These are phyloP conservation scores for Cyberlindnera mississippiensis DNA, from an alignment of 805 yeast species.

Conservation along the genomic window DNA sequence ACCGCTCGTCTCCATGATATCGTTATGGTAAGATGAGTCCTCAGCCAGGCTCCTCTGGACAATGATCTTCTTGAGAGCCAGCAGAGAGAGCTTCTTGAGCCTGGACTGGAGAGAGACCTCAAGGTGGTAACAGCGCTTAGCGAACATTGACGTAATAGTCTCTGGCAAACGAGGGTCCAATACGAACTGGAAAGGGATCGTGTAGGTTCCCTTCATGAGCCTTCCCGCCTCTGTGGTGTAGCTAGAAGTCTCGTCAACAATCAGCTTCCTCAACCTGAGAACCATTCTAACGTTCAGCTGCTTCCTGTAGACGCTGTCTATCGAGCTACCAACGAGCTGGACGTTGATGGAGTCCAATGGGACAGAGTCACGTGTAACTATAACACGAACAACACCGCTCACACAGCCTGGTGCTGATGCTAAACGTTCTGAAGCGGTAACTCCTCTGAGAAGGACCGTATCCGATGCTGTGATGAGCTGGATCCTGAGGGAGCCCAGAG, in stretches of 20 bases:
- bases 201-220: constrained; percentile 19
- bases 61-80: constrained; percentile 4
- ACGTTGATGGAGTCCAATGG: constrained; percentile 14
- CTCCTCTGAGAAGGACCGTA: constrained; percentile 18
- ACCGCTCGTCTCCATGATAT: constrained; percentile 12
- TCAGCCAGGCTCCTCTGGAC: constrained; percentile 19
- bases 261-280: neutral
- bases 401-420: constrained; percentile 8
- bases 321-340: constrained; percentile 15
- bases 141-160: constrained; percentile 9
- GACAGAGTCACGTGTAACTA: constrained; percentile 7
- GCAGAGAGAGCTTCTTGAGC: neutral
- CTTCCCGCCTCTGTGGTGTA: constrained; percentile 3
- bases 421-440: constrained; percentile 18
- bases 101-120: constrained; percentile 7
- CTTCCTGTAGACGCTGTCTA: constrained; percentile 8
- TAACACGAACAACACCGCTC: constrained; percentile 15
- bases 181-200: constrained; percentile 24
- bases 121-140: constrained; percentile 16
- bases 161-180: constrained; percentile 22
- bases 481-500: constrained; percentile 6
- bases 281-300: constrained; percentile 1
- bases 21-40: constrained; percentile 13
- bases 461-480: constrained; percentile 12
- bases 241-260: constrained; percentile 16